Evolutionary conservation across 257 asterid species (phyloP).

Genomic region (Forsythia viridissima): DNA sequence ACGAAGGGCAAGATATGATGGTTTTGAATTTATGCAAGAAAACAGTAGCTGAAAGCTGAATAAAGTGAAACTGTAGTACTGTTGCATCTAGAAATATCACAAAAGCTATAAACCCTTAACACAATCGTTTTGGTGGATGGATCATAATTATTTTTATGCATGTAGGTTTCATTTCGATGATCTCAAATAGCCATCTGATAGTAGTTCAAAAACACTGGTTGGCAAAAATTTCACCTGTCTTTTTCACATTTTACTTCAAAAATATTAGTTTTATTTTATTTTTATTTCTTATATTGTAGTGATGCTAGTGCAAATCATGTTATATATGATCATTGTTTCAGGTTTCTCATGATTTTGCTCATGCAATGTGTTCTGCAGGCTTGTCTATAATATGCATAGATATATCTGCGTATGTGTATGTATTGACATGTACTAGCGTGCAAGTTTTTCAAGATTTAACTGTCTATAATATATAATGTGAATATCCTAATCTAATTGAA

Average conservation of each 20-base stretch:
- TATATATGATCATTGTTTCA: not conserved
- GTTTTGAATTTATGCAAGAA: not conserved
- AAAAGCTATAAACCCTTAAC: no score
- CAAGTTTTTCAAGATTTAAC: not conserved
- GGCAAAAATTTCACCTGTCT: not conserved
- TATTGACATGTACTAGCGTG: not conserved
- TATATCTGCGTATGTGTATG: no score
- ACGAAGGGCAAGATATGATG: not conserved
- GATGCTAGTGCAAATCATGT: not conserved
- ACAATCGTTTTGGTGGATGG: not conserved
- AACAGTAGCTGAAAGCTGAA: not conserved
- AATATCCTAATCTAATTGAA: conserved; percentile 7
- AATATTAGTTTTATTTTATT: not conserved
- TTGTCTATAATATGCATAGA: not conserved
- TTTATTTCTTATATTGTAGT: not conserved
- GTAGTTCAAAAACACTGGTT: not conserved
- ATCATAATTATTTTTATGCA: not conserved
- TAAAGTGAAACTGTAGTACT: not conserved
- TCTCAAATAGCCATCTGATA: not conserved
- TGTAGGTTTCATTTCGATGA: not conserved
- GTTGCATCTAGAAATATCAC: not conserved
- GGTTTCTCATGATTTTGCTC: not conserved
- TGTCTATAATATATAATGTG: conserved; percentile 4
- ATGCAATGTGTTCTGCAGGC: not conserved
- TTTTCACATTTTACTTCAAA: not conserved